Conservation (phyloP, 257 asterid species). For the Rehmannia glutinosa region DNA sequence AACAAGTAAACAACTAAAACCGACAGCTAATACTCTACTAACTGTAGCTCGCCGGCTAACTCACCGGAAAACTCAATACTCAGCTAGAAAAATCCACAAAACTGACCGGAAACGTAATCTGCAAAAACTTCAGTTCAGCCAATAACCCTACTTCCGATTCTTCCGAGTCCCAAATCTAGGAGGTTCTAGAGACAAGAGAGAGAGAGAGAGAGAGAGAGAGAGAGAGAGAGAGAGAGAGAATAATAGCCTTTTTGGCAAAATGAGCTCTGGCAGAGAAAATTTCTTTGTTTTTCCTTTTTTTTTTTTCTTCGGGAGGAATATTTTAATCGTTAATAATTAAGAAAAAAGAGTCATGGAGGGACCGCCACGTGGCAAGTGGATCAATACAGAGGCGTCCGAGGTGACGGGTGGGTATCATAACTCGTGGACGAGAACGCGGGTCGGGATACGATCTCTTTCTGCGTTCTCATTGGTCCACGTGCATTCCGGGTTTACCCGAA, state of each 20-base stretch:
- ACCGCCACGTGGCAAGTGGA: constrained; percentile 63
- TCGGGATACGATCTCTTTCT: constrained; percentile 72
- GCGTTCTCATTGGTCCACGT: constrained; percentile 50
- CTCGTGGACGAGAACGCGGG: constrained; percentile 74
- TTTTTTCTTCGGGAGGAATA: neutral
- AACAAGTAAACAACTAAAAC: neutral
- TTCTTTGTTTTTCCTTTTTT: neutral
- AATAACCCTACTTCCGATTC: constrained; percentile 32
- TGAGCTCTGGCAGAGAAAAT: constrained; percentile 24
- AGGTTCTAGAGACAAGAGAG: too few relatives aligned
- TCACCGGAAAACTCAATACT: constrained; percentile 36
- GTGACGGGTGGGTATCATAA: constrained; percentile 46
- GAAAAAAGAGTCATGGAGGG: constrained; percentile 29
- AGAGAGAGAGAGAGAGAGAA: constrained; percentile 12
- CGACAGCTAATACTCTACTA: constrained; percentile 1
- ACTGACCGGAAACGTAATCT: constrained; percentile 11
- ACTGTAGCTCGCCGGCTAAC: constrained; percentile 30
- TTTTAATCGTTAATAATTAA: constrained; percentile 18
- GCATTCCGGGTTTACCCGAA: neutral
- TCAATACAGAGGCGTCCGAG: constrained; percentile 42
- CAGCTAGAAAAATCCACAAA: constrained; percentile 8
- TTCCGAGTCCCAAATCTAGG: constrained; percentile 41
- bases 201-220: too few relatives aligned
- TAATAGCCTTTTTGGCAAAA: neutral
- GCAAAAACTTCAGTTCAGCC: constrained; percentile 15